Conservation (phyloP, 108 stramenopile genomes). For the Seminavis robusta region DNA sequence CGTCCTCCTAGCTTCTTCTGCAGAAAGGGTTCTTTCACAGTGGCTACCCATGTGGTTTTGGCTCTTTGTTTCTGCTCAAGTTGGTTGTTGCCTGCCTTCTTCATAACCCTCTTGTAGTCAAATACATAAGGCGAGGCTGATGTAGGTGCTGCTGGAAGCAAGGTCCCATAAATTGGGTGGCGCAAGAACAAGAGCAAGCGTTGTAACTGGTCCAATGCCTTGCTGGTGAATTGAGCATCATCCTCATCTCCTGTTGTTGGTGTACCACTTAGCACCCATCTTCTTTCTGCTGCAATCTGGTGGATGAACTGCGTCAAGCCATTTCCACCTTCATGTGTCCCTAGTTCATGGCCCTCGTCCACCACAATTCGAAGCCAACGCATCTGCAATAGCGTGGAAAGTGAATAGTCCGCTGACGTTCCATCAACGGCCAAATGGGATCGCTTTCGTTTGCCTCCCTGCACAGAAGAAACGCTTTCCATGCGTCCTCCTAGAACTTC, state of each 20-base stretch:
- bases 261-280: constrained; percentile 83
- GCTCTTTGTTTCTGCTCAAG: constrained; percentile 17
- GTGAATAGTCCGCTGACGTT: constrained; percentile 1
- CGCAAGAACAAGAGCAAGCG: constrained; percentile 41
- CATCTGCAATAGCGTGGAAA: constrained; percentile 34
- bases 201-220: constrained; percentile 48
- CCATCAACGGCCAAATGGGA: neutral
- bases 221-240: constrained; percentile 18
- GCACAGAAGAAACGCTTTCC: constrained; percentile 8
- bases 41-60: constrained; percentile 36
- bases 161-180: constrained; percentile 31
- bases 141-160: neutral
- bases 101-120: neutral
- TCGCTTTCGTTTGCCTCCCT: neutral
- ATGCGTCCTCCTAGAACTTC: constrained; percentile 6
- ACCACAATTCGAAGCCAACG: constrained; percentile 61
- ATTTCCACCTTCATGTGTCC: constrained; percentile 27
- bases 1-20: constrained; percentile 19
- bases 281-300: constrained; percentile 61
- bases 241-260: constrained; percentile 65
- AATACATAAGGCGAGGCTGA: neutral
- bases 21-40: constrained; percentile 44
- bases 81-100: neutral
- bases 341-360: constrained; percentile 84
- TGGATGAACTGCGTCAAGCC: constrained; percentile 41